Percentiles rank a stretch among this genome's conserved stretches.
These are phyloP conservation scores for Penicillium thymicola DNA, from an alignment of 2,329 filamentous ascomycete genomes.

Conservation along the genomic window DNA sequence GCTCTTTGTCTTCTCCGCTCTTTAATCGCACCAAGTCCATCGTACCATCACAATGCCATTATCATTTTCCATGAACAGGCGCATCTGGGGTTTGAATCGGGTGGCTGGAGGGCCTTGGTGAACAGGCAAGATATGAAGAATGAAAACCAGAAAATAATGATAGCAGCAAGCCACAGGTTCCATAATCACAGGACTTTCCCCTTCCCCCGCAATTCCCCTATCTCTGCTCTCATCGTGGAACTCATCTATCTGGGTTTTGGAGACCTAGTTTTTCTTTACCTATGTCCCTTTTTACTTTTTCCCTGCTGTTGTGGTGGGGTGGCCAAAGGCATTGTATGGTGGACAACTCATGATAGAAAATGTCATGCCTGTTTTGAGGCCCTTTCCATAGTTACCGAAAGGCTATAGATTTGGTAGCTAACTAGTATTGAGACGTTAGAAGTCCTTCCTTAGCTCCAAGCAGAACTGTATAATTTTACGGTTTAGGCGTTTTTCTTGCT, in stretches of 20 bases:
- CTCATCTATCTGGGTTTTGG: conserved; percentile 2
- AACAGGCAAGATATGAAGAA: conserved; percentile 16
- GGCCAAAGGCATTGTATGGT: conserved; percentile 27
- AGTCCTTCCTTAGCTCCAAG: neutral
- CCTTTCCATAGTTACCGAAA: conserved; percentile 6
- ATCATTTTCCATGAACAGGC: conserved; percentile 25
- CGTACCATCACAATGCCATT: conserved; percentile 13
- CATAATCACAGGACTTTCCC: conserved; percentile 25
- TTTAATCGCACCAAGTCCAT: conserved; percentile 45
- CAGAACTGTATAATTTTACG: neutral
- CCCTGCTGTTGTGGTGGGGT: conserved; percentile 17
- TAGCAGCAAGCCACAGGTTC: conserved; percentile 23
- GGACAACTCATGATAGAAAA: conserved; percentile 33
- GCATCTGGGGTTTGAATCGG: conserved; percentile 20
- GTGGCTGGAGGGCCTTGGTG: conserved; percentile 18
- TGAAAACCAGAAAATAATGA: conserved; percentile 22
- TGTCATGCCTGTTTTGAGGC: conserved; percentile 23
- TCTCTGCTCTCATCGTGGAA: conserved; percentile 5
- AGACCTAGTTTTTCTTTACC: conserved; percentile 11
- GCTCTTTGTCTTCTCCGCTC: conserved; percentile 76
- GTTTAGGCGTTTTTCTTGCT: neutral
- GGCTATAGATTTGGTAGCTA: conserved; percentile 1
- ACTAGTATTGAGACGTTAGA: neutral
- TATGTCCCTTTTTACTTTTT: conserved; percentile 4
- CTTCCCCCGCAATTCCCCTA: conserved; percentile 7